Evolutionary conservation across 2,329 filamentous ascomycete species (phyloP), one percentile per base, ranked within the genome.

Genomic region (Venturia nashicola): DNA sequence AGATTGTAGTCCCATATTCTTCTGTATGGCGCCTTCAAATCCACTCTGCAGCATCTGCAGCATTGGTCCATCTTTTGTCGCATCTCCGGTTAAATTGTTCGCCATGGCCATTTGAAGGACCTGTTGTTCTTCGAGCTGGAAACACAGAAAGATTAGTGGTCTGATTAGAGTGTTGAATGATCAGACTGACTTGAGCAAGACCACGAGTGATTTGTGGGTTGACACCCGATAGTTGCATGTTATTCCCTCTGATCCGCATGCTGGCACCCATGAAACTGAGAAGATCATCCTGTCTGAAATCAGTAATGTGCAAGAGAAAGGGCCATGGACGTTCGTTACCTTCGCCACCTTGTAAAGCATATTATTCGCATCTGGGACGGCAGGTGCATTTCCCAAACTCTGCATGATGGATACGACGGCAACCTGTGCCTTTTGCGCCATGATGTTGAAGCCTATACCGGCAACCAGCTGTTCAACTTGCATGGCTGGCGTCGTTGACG

Each of bases 161-260:
- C 2, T 9, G 20, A 11, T 20, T 18, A 11, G 4, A 27, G 5
- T 43, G 9, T 43, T 61, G 6, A 1, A 18, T 14, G 16, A 9
- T 0, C 18, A 18, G 7, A 40, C 61, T 5, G 5, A 62, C 61
- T 43, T 62, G 61, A 27, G 40, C 61, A 16, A 63, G 51, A 63
- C 61, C 61, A 20, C 61, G 46, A 14, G 51, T 55, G 51, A 63
- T 39, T 40, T 63, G 61, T 18, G 61, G 46, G 36, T 63, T 63
- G 46, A 57, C 51, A 14, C 42, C 51, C 7, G 61, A 55, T 14
- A 63, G 27, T 39, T 55, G 34, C 61, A 63, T 63, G 14, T 63
- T 63, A 44, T 63, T 63, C 12, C 36, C 39, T 59, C 61, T 39
- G 44, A 63, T 59, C 8, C 46, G 46, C 34, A 59, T 57, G n/a